Base-by-base conservation (phyloP, 192 early-diverging fungal species). In the Cetraspora pellucida region DNA sequence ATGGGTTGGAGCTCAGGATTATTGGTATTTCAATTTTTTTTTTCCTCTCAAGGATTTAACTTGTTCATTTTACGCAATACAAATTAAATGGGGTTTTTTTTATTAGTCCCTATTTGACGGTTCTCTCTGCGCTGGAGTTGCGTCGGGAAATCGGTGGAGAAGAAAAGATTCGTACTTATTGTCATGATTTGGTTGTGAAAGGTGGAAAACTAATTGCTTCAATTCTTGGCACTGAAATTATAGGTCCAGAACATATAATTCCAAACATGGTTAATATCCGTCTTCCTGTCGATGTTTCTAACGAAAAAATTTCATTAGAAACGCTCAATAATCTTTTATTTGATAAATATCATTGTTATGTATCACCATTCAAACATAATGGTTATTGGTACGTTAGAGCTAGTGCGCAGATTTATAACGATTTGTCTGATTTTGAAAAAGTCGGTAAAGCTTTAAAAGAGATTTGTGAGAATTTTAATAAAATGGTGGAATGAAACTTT, bases 261-360 rank as follows among this genome's bases (percentile, higher is more conserved):
- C 82, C 69, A 30, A 63, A 80, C 6, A 91, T 91, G 90, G 85
- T 88, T 52, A 91, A 91, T 72, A 80, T 91, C 28, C 78, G 81
- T 10, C 52, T 91, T 0, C 90, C 90, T 9, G 43, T 85, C 13
- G 73, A 72, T 19, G 47, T 77, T 37, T 37, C 80, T 10, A 57
- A 79, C 14, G 67, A 82, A 19, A 28, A 37, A 64, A 63, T 75
- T 30, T 79, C 45, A 44, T 16, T 50, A 0, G 23, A 49, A 11
- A 57, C 77, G 30, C 54, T 84, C 13, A 65, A 78, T 17, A 54
- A 83, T 16, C 49, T 85, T 28, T 21, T 88, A 30, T 80, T 84
- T 68, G 78, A 82, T 72, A 80, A 82, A 23, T 79, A 85, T 57
- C 82, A 87, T 31, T 72, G 83, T 10, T 81, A 77, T 19, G 77